Evolutionary conservation across 163 green algal species (phyloP), one percentile per base, ranked within the genome.

Genomic region (Scenedesmus sp.): DNA sequence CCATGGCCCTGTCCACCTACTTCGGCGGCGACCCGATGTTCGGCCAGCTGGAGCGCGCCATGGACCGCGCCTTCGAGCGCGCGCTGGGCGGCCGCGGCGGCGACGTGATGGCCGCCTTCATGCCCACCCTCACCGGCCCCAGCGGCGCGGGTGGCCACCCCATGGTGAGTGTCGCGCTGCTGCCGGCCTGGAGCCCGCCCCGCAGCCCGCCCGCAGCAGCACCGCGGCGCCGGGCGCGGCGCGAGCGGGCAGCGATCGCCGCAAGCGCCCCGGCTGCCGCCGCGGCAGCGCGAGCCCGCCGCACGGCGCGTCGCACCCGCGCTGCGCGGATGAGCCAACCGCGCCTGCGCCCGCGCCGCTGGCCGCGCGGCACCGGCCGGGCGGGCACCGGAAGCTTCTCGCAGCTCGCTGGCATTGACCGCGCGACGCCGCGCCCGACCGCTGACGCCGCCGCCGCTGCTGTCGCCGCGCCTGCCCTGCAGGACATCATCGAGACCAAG

Each of bases 401-500:
- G 17, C 18, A 33, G 5, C 24, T 26, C 57, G 24, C 33, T 7
- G 34, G 1, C 24, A 45, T 4, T 7, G 13, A 14, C 14, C 60
- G 22, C 17, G n/a, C 33, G 14, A n/a, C 33, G 54, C 54, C 33
- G 54, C 54, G 29, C n/a, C 54, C 33, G 54, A 26, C 54, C 17
- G 10, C 15, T 70, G 62, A 56, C 36, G n/a, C 7, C 15, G 18
- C 58, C 3, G 6, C 14, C 28, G 18, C 39, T 72, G 36, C 34
- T 56, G 18, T 36, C 14, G 39, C 34, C 29, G 24, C 44, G 58
- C 24, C 42, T 60, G 24, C 18, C 14, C 11, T 17, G 7, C 63
- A 76, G 76, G 77, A 84, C 77, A 66, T 84, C 17, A 34, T 77
- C 13, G 79, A 85, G 42, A 79, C 64, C 4, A 29, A 65, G 15